phyloP scores from a whole-genome alignment of 2,329 filamentous ascomycete species.

The Talaromyces atroroseus region DNA sequence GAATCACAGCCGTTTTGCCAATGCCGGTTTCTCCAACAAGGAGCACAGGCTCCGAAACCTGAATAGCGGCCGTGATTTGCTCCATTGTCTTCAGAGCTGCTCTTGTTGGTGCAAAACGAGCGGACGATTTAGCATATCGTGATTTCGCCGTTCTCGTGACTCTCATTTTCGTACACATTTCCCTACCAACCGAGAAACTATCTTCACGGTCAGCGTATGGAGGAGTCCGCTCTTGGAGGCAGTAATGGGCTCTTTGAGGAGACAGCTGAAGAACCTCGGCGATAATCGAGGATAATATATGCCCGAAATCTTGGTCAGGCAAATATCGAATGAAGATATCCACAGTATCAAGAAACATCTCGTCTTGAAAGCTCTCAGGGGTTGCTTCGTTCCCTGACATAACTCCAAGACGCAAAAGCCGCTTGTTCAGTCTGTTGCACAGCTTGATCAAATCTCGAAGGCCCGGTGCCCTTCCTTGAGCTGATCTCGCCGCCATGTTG shows the following conservation, averaged over 20 bases:
- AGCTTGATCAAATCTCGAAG: constrained; percentile 85
- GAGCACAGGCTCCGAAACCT: constrained; percentile 79
- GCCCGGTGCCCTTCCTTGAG: constrained; percentile 54
- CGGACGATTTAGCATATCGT: constrained; percentile 29
- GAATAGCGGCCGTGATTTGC: constrained; percentile 76
- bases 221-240: constrained; percentile 67
- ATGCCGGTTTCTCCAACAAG: constrained; percentile 99
- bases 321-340: constrained; percentile 87
- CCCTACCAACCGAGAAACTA: constrained; percentile 61
- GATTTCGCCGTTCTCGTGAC: constrained; percentile 42
- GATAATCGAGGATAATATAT: constrained; percentile 55
- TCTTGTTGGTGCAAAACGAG: constrained; percentile 76
- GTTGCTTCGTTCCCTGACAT: constrained; percentile 65
- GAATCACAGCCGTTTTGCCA: constrained; percentile 93
- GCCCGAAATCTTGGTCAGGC: constrained; percentile 58
- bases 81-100: constrained; percentile 82
- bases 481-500: constrained; percentile 33
- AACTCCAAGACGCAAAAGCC: constrained; percentile 55
- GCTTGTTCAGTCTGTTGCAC: constrained; percentile 68
- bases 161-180: constrained; percentile 54
- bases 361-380: constrained; percentile 65
- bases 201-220: constrained; percentile 57
- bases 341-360: constrained; percentile 87
- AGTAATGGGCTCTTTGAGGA: constrained; percentile 72
- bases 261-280: constrained; percentile 85